These are phyloP conservation scores for Heliamphora pulchella DNA, from an alignment of 179 eudicot genomes.

Conservation along the genomic window DNA sequence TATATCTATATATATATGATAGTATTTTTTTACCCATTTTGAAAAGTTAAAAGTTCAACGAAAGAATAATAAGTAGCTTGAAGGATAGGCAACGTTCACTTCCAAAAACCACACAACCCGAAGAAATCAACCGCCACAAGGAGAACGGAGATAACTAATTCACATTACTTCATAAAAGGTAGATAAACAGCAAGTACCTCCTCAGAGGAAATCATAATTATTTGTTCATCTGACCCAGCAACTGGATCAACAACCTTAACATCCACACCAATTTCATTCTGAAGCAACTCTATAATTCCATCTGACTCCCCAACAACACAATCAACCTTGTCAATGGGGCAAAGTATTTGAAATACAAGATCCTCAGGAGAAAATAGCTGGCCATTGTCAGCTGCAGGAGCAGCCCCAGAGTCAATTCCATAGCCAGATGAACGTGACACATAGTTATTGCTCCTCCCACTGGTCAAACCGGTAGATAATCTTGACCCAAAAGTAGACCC, in stretches of 20 bases:
- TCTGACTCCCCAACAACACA: conserved; percentile 63
- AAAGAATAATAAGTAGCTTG: background rate
- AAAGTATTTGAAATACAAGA: conserved; percentile 80
- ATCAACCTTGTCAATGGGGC: conserved; percentile 71
- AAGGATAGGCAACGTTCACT: too few species aligned
- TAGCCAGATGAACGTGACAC: conserved; percentile 46
- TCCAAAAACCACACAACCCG: background rate
- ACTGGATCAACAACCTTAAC: conserved; percentile 61
- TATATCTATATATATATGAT: too few species aligned
- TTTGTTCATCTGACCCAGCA: conserved; percentile 64
- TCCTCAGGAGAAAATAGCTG: conserved; percentile 51
- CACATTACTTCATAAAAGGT: background rate
- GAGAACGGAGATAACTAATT: background rate
- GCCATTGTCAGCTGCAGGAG: conserved; percentile 36
- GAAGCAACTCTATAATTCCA: conserved; percentile 85
- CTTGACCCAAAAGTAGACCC: conserved; percentile 53
- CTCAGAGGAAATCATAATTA: conserved; percentile 63
- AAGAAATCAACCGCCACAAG: background rate
- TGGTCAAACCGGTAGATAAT: conserved; percentile 29
- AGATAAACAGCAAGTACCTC: conserved; percentile 47
- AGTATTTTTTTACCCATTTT: background rate
- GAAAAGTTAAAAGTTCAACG: background rate
- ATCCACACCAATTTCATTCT: conserved; percentile 86
- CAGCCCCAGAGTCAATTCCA: conserved; percentile 43
- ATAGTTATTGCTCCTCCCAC: conserved; percentile 44